Evolutionary conservation across 495 filamentous ascomycete species (phyloP), one percentile per base, ranked within the genome.

Genomic region (Symbiotaphrina buchneri): DNA sequence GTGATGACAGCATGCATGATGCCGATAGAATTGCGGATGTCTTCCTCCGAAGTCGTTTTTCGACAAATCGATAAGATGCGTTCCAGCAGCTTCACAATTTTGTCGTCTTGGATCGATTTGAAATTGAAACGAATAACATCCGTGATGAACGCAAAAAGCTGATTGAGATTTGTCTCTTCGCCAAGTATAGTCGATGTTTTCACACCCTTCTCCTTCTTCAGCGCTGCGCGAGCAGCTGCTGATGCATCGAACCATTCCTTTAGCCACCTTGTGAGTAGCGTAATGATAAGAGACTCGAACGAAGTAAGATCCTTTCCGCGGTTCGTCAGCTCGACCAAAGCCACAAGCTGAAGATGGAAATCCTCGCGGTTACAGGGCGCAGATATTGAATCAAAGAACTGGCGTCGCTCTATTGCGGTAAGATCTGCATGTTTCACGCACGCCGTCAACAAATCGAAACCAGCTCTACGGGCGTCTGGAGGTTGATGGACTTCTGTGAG

Each of bases 61-160:
- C 59, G 68, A 58, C 78, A 87, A 8, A 90, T 74, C 6, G 55
- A 58, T 27, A 87, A 62, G 7, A 81, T 53, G 10, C 64, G 61
- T 16, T 62, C 58, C 20, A 97, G 62, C 30, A 97, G 47, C 6
- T 49, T 44, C 32, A 63, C 63, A 25, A 83, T 58, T 31, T 79
- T 71, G 18, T 60, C 58, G 30, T 76, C 68, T 22, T 63, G 60
- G 23, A 81, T 74, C 18, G 71, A 63, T 35, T 72, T 77, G 46
- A 73, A 74, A 48, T 82, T 85, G 51, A 85, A 74, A 40, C 74
- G 83, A 49, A 87, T 72, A 36, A 87, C 54, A 42, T 82, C 70
- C n/a, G 69, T 68, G 18, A 77, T 60, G 28, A 82, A 76, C 28
- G 64, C 56, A 41, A 91, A 76, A 5, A 90, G 52, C 33, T 68